These are phyloP conservation scores for Syzygium malaccense DNA, from an alignment of 441 rosid genomes.

Conservation along the genomic window DNA sequence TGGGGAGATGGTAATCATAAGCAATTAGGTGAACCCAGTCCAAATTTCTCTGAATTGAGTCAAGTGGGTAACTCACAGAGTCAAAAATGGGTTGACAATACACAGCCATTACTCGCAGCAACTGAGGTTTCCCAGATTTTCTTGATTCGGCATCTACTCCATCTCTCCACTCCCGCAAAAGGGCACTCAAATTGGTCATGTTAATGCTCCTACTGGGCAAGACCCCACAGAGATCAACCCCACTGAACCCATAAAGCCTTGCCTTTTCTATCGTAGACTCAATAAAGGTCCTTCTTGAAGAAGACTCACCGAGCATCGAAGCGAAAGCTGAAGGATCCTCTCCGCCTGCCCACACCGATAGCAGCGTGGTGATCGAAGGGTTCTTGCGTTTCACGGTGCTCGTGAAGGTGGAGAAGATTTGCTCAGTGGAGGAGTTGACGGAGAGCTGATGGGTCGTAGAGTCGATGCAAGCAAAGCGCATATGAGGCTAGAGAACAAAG, in stretches of 20 bases:
- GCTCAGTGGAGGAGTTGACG: too few relatives aligned
- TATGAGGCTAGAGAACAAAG: neutral
- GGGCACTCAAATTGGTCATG: constrained; percentile 1
- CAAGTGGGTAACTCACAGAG: constrained; percentile 2
- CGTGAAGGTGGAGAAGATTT: too few relatives aligned
- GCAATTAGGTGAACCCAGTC: constrained; percentile 38
- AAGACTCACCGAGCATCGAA: too few relatives aligned
- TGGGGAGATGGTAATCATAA: constrained; percentile 37
- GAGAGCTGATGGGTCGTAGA: neutral
- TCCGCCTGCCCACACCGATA: too few relatives aligned
- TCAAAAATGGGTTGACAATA: neutral
- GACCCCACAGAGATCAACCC: too few relatives aligned
- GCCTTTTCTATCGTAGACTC: too few relatives aligned
- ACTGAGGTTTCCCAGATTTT: neutral
- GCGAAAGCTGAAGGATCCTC: too few relatives aligned
- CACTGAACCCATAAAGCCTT: too few relatives aligned
- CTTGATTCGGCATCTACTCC: neutral
- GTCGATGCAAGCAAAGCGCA: neutral
- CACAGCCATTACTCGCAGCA: neutral
- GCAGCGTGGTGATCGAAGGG: too few relatives aligned
- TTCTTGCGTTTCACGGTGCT: neutral
- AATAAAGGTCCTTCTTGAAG: too few relatives aligned
- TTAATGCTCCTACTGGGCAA: neutral
- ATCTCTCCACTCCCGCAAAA: neutral
- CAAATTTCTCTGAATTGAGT: constrained; percentile 10